These are phyloP conservation scores for Incumbomyces delicatus DNA, from an alignment of 2,329 filamentous ascomycete genomes.

Conservation along the genomic window DNA sequence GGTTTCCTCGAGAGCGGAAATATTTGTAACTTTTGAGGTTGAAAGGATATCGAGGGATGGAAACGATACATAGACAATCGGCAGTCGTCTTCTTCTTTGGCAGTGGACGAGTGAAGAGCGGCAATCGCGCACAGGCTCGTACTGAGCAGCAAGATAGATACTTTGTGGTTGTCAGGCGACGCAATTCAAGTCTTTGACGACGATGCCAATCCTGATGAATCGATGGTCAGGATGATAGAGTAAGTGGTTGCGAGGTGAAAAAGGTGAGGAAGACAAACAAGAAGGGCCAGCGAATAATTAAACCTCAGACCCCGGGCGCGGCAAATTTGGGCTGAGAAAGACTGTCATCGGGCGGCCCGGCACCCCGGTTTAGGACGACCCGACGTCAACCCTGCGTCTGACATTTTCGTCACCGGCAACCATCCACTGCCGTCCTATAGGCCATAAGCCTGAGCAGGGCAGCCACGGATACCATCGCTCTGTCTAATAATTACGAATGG, in stretches of 20 bases:
- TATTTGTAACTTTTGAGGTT: slow-evolving; percentile 90
- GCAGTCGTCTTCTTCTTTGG: slow-evolving; percentile 4
- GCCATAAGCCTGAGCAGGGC: too few relatives aligned
- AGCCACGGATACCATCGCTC: too few relatives aligned
- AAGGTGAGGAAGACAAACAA: slow-evolving; percentile 18
- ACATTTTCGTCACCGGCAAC: too few relatives aligned
- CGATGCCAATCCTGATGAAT: slow-evolving; percentile 8
- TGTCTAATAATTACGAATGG: too few relatives aligned
- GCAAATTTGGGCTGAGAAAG: neutral
- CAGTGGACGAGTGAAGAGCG: neutral
- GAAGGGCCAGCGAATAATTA: slow-evolving; percentile 14
- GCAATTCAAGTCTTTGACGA: neutral
- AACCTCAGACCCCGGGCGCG: neutral
- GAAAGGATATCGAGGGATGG: slow-evolving; percentile 88
- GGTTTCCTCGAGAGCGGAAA: slow-evolving; percentile 94
- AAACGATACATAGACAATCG: slow-evolving; percentile 95
- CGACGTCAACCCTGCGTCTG: too few relatives aligned
- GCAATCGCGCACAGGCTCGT: slow-evolving; percentile 1
- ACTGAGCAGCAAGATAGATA: neutral
- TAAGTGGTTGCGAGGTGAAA: slow-evolving; percentile 10
- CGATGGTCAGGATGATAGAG: slow-evolving; percentile 13
- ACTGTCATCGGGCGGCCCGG: neutral
- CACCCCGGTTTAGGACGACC: too few relatives aligned
- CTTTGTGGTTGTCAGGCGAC: neutral
- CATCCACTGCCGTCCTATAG: too few relatives aligned